These are phyloP conservation scores for Parietichytrium sp. DNA, from an alignment of 108 stramenopile genomes.

Conservation along the genomic window DNA sequence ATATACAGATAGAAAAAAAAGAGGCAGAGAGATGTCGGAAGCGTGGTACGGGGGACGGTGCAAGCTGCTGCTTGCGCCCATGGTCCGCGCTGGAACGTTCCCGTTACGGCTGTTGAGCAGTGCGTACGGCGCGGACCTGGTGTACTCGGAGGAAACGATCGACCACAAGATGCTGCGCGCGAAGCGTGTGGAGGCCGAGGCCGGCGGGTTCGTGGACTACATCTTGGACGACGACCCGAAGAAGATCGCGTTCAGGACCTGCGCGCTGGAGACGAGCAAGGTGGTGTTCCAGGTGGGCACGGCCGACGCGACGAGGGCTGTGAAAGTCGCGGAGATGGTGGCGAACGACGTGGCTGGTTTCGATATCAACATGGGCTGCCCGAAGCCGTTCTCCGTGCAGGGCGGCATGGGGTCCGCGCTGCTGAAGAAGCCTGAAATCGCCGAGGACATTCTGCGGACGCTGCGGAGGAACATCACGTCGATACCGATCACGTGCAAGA, in stretches of 20 bases:
- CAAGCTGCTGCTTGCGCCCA: slow-evolving; percentile 76
- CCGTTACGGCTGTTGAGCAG: slow-evolving; percentile 83
- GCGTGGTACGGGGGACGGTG: too few species aligned
- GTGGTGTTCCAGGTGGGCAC: slow-evolving; percentile 91
- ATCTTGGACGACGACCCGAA: slow-evolving; percentile 43
- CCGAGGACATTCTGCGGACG: slow-evolving; percentile 69
- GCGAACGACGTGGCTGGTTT: slow-evolving; percentile 78
- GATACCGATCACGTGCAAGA: slow-evolving; percentile 84
- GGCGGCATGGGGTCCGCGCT: slow-evolving; percentile 93
- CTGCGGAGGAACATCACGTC: slow-evolving; percentile 59
- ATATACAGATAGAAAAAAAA: too few species aligned
- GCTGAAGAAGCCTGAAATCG: slow-evolving; percentile 56
- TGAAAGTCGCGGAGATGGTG: slow-evolving; percentile 74
- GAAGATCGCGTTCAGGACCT: slow-evolving; percentile 55
- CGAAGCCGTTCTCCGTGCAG: slow-evolving; percentile 78
- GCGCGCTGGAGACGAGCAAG: slow-evolving; percentile 69
- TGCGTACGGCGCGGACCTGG: slow-evolving; percentile 80
- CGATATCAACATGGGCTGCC: slow-evolving; percentile 98
- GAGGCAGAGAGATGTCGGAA: too few species aligned
- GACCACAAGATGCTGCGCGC: slow-evolving; percentile 82
- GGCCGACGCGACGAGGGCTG: slow-evolving; percentile 74
- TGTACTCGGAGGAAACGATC: slow-evolving; percentile 90
- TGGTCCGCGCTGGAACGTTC: slow-evolving; percentile 86
- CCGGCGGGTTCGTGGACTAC: slow-evolving; percentile 77
- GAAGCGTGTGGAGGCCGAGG: slow-evolving; percentile 57